Percentiles rank a stretch among this genome's conserved stretches.
Evolutionary conservation across 2,329 filamentous ascomycete species (phyloP).

Genomic region (Colletotrichum magnum): DNA sequence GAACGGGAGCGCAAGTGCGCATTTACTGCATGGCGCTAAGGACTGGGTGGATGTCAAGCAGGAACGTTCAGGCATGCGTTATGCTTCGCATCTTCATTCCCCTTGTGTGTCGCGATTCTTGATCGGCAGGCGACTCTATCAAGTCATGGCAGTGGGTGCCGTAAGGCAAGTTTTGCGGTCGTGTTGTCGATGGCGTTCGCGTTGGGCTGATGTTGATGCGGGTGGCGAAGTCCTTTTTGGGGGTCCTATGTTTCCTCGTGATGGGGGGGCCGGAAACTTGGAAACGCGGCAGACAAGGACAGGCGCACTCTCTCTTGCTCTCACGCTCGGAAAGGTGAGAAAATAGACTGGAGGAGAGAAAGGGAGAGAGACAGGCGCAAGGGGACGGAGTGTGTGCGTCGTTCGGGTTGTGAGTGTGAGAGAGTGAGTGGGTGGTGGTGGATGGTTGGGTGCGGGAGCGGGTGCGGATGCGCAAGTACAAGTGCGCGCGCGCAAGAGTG

Average conservation of each 20-base stretch:
- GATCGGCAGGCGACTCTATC: slow-evolving; percentile 37
- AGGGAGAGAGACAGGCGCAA: slow-evolving; percentile 31
- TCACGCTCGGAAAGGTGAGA: not conserved
- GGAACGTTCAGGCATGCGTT: slow-evolving; percentile 40
- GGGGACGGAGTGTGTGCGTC: slow-evolving; percentile 33
- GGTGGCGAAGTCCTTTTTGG: slow-evolving; percentile 32
- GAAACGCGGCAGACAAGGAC: slow-evolving; percentile 25
- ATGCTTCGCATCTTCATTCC: slow-evolving; percentile 40
- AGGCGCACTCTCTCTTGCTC: slow-evolving; percentile 17
- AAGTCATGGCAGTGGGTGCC: slow-evolving; percentile 31
- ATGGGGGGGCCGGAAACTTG: slow-evolving; percentile 19
- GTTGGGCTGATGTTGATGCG: slow-evolving; percentile 13
- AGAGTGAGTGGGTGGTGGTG: slow-evolving; percentile 6
- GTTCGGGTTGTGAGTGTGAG: slow-evolving; percentile 22
- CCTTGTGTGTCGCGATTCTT: slow-evolving; percentile 39
- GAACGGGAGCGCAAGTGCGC: slow-evolving; percentile 41
- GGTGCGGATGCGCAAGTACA: slow-evolving; percentile 36
- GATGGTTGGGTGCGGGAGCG: slow-evolving; percentile 34
- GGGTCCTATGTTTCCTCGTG: slow-evolving; percentile 1
- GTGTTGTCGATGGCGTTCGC: slow-evolving; percentile 9
- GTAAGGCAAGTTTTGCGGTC: not conserved
- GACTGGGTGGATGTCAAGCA: slow-evolving; percentile 36
- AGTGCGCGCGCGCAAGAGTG: slow-evolving; percentile 31
- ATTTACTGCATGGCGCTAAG: slow-evolving; percentile 42
- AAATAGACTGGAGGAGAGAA: not conserved